Conservation (phyloP, 2,329 filamentous ascomycete species). For the Ustilaginoidea virens region DNA sequence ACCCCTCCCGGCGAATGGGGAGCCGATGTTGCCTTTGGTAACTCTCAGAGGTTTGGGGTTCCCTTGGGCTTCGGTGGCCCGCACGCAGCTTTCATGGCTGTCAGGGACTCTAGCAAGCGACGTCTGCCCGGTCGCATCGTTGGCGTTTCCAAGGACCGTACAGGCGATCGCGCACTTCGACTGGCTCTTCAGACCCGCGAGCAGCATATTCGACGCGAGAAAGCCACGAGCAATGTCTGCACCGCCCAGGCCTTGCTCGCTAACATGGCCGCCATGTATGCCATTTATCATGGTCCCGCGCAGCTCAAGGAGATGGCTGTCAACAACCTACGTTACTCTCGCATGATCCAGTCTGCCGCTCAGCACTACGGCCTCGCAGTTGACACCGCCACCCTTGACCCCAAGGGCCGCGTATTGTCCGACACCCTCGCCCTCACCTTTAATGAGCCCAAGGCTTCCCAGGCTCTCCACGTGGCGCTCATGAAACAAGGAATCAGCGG, state of each 20-base stretch:
- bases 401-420: conserved; percentile 48
- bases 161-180: conserved; percentile 67
- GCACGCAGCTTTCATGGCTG: conserved; percentile 94
- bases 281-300: conserved; percentile 78
- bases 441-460: conserved; percentile 8
- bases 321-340: conserved; percentile 55
- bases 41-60: conserved; percentile 79
- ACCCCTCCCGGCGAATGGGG: conserved; percentile 89
- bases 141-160: conserved; percentile 79
- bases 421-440: conserved; percentile 63
- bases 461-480: conserved; percentile 19
- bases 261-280: conserved; percentile 93
- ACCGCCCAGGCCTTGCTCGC: conserved; percentile 87
- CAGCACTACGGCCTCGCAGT: conserved; percentile 48
- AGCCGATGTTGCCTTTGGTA: conserved; percentile 89
- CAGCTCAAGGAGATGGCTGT: conserved; percentile 75
- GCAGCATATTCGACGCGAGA: conserved; percentile 90
- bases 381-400: conserved; percentile 37
- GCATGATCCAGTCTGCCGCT: conserved; percentile 51
- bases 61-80: conserved; percentile 86
- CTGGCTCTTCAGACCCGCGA: conserved; percentile 84
- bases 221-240: conserved; percentile 95
- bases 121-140: conserved; percentile 87
- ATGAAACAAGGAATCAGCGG: conserved; percentile 52
- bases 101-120: conserved; percentile 79